Evolutionary conservation across 225 moss, liverwort and hornwort genomes (phyloP), one percentile per base, ranked within the genome.

Genomic region (Physcomitrellopsis africana): DNA sequence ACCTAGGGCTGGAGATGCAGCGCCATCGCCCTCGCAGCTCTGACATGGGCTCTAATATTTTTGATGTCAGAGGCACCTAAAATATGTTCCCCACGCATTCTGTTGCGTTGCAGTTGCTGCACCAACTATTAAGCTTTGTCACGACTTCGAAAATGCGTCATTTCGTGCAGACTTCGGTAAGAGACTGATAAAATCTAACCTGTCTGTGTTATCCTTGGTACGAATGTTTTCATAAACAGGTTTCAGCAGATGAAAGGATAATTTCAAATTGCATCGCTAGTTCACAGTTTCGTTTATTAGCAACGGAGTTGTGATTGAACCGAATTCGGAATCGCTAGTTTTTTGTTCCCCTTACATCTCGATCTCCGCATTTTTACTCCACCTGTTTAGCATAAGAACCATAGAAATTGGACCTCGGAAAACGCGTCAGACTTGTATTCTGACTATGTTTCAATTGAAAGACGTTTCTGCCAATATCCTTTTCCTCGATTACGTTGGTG

Each of bases 161-260:
- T 77, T 60, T 73, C 18, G 61, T 74, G 47, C 56, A 77, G 70
- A 81, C 74, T 77, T 61, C 6, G 61, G 77, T 84, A 81, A 84
- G 84, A 71, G 70, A 67, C 26, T 11, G 5, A n/a, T 22, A 1
- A 71, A 55, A 52, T 24, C 20, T 23, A n/a, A 56, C n/a, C 12
- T 70, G 1, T 22, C 18, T 11, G 29, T 74, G 53, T 26, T 26
- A 22, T 72, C 47, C 74, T 47, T 24, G 73, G 80, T 65, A 26
- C 51, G 64, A 67, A 23, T 23, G 52, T 44, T 66, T 49, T 60
- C 0, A 18, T 61, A 60, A 60, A 74, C 74, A 80, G 74, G 73
- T 77, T 74, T 57, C 79, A 68, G 73, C 45, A 55, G 55, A 57
- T 72, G 13, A 63, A 74, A 47, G 32, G 65, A 62, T 74, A 65